Percentiles rank a stretch among this genome's conserved stretches.
These are phyloP conservation scores for Aureobasidium sp. DNA, from an alignment of 2,329 filamentous ascomycete species.

Conservation along the genomic window DNA sequence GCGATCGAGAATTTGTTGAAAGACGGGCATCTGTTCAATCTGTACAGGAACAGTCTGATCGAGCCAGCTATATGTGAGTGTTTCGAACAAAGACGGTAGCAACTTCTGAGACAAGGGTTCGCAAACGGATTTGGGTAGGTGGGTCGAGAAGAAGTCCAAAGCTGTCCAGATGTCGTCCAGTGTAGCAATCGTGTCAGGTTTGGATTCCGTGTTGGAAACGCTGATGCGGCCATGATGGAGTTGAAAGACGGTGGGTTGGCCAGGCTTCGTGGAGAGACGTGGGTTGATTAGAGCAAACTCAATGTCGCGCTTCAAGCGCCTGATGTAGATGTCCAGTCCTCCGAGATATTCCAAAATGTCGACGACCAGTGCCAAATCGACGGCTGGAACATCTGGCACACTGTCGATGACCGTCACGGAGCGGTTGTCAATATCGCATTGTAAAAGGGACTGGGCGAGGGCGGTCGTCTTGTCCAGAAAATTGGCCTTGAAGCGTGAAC, in stretches of 20 bases:
- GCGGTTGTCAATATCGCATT: slow-evolving; percentile 48
- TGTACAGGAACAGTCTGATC: slow-evolving; percentile 66
- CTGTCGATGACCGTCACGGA: slow-evolving; percentile 49
- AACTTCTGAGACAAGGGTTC: slow-evolving; percentile 57
- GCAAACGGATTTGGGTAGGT: slow-evolving; percentile 41
- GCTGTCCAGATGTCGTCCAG: slow-evolving; percentile 36
- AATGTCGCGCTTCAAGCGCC: slow-evolving; percentile 21
- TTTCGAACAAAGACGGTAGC: slow-evolving; percentile 58
- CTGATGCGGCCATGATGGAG: slow-evolving; percentile 22
- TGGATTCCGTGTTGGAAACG: slow-evolving; percentile 14
- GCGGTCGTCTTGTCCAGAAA: slow-evolving; percentile 50
- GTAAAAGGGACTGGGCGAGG: slow-evolving; percentile 63
- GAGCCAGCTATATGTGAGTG: slow-evolving; percentile 66
- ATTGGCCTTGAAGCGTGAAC: slow-evolving; percentile 2
- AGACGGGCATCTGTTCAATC: slow-evolving; percentile 59
- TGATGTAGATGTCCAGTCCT: slow-evolving; percentile 15
- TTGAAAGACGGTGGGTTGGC: slow-evolving; percentile 14
- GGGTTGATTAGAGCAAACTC: slow-evolving; percentile 23
- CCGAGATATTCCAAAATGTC: slow-evolving; percentile 19
- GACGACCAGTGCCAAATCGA: background rate
- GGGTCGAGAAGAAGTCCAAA: slow-evolving; percentile 42
- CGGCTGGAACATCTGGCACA: slow-evolving; percentile 24
- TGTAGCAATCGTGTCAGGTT: slow-evolving; percentile 21
- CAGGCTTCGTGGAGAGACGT: slow-evolving; percentile 18
- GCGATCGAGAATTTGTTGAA: slow-evolving; percentile 60